Evolutionary conservation across 1,139 yeast species (phyloP), one percentile per base, ranked within the genome.

Genomic region (Yamadazyma sp.): DNA sequence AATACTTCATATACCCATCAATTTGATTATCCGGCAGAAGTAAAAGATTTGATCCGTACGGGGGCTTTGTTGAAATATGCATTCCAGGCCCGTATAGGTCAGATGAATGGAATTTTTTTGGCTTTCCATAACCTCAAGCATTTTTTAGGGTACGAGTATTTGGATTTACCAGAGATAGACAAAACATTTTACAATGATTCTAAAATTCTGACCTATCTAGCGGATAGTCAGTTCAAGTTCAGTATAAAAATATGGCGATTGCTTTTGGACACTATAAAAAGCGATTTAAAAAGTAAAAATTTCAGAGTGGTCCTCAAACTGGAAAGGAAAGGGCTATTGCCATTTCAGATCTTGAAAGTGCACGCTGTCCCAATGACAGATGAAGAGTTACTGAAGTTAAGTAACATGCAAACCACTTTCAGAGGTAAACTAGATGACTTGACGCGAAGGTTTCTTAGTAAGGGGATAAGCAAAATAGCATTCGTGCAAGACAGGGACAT

Each of bases 41-140:
- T 76, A 56, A 72, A 66, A 45, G 98, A 92, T 55, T 72, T 92
- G 50, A 77, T 85, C 11, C 67, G 87, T 42, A 78, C 92, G 1
- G 76, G 75, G 1, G 84, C 94, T 0, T 62, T 92, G 62, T 66
- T 92, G 51, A 92, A 92, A 60, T 92, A 91, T 56, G 76, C 87
- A 10, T 71, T 91, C 48, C 98, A 92, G 59, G 98, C 97, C 0
- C 73, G 97, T 46, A 86, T 92, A 35, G 98, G 98, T 1, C 82
- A 86, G 52, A 92, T 92, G 98, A 97, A 91, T 60, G 98, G 98
- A 5, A 88, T 92, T 4, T 89, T 87, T 50, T 72, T 92, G 17
- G 96, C 96, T 0, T 92, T 84, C 58, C 98, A 92, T 62, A 92
- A 89, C 57, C 75, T 89, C 40, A 74, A 79, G 31, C 70, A 81